Evolutionary conservation across 306 rosid genomes (phyloP), one percentile per base, ranked within the genome.

Genomic region (Trifolium dubium): DNA sequence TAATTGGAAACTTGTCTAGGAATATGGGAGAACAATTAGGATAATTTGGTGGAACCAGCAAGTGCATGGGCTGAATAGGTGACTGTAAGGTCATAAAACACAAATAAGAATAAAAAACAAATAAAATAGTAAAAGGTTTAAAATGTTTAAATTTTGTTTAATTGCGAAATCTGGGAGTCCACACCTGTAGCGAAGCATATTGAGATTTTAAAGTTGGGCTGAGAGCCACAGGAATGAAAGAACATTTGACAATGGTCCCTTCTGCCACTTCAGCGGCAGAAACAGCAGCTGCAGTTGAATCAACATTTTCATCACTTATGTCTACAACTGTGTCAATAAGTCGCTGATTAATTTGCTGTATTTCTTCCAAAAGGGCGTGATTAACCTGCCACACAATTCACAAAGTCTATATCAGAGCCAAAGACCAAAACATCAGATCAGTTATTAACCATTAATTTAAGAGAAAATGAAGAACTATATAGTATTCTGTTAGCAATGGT

Each of bases 311-410:
- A 41, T 88, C 82, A 69, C 91, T 89, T 39, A 89, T 82, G 56
- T 84, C 92, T 18, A 94, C 95, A 41, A 89, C 88, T 2, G 96
- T 89, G 87, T 94, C 98, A 23, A 94, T 89, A 59, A 94, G 98
- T 59, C 81, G 81, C 59, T 74, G 80, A 86, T 94, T 94, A 77
- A 91, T 91, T 71, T 88, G 88, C 81, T 87, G 81, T 78, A 94
- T 89, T 86, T 94, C 98, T 86, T 88, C 95, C 83, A 86, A 70
- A 75, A 94, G 95, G 77, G 91, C 85, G 67, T 86, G 97, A 80
- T 82, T 87, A 75, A 82, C 91, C 98, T 94, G 94, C 86, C 78
- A 77, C 65, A 77, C 10, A 63, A 61, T 69, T 66, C 74, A n/a
- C 35, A 50, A 77, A 75, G 28, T 71, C 69, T 64, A 37, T 79